Conservation (phyloP, 1,284 basidiomycete genomes). For the Leccinum angustisporum region DNA sequence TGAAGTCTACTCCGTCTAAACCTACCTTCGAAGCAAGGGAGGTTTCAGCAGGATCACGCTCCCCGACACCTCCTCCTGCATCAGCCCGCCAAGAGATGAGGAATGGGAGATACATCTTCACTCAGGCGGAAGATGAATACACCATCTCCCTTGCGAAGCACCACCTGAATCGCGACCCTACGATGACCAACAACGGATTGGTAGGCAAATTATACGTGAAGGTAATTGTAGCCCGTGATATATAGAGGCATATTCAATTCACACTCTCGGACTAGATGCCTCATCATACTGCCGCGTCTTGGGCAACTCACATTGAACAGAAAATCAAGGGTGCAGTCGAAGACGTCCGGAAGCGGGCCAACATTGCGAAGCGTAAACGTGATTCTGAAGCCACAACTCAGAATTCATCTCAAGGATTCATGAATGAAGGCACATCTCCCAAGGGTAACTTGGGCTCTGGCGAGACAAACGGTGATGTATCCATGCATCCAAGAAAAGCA, state of each 20-base stretch:
- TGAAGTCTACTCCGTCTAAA: neutral
- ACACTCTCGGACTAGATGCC: conserved; percentile 39
- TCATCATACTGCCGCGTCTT: conserved; percentile 45
- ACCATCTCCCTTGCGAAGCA: conserved; percentile 34
- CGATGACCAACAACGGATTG: conserved; percentile 34
- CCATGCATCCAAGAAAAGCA: neutral
- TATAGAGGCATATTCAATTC: neutral
- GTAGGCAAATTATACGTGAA: conserved; percentile 38
- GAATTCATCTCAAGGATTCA: neutral
- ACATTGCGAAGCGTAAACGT: conserved; percentile 32
- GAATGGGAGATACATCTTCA: conserved; percentile 41
- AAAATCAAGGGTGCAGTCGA: conserved; percentile 30
- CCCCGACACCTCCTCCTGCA: conserved; percentile 48
- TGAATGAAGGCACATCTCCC: neutral
- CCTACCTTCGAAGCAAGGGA: neutral
- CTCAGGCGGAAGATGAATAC: conserved; percentile 48
- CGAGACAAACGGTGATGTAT: neutral
- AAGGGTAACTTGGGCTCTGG: conserved; percentile 1
- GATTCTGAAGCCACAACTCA: conserved; percentile 1
- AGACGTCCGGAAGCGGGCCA: conserved; percentile 34
- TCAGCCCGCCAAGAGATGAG: conserved; percentile 25
- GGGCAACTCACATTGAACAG: conserved; percentile 29
- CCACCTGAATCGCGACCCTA: conserved; percentile 40
- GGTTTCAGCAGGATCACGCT: conserved; percentile 21
- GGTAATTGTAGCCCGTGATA: conserved; percentile 31